Percentiles rank a stretch among this genome's conserved stretches.
phyloP scores from a whole-genome alignment of 2,329 filamentous ascomycete species.

The Pseudogymnoascus sp. region DNA sequence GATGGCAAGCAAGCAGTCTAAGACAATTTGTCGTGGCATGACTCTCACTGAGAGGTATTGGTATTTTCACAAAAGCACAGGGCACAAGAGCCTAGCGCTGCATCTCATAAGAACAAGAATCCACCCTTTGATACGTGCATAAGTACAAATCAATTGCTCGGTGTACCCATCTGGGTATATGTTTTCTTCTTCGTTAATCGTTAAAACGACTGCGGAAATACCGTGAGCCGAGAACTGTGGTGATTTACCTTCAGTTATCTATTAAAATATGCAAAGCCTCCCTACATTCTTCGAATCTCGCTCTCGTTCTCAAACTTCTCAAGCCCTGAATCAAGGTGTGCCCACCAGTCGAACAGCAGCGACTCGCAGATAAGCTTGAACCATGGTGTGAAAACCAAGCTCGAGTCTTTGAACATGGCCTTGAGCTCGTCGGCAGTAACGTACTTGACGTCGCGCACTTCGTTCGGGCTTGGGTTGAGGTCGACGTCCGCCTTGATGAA shows the following conservation, averaged over 20 bases:
- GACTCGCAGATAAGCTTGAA: conserved; percentile 98
- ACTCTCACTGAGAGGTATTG: neutral
- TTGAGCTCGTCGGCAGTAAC: conserved; percentile 77
- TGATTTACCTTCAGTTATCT: neutral
- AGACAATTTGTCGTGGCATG: neutral
- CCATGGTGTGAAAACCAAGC: conserved; percentile 89
- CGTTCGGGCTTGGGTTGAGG: conserved; percentile 73
- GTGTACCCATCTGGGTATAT: neutral
- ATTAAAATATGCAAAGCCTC: neutral
- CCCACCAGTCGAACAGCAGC: conserved; percentile 98
- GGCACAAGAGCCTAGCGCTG: neutral
- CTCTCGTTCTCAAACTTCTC: conserved; percentile 81
- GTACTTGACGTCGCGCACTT: conserved; percentile 78
- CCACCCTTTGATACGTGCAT: neutral
- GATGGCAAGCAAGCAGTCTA: neutral
- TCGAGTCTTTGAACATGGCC: conserved; percentile 72
- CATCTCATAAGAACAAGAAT: neutral
- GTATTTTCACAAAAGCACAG: neutral
- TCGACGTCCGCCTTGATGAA: conserved; percentile 95
- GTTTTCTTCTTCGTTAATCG: conserved; percentile 8
- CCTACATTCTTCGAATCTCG: conserved; percentile 74
- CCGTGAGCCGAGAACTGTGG: conserved; percentile 5
- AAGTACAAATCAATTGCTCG: conserved; percentile 8
- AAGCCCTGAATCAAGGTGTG: conserved; percentile 69
- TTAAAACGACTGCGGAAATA: conserved; percentile 7